phyloP scores from a whole-genome alignment of 2,329 filamentous ascomycete genomes.

The Fusarium proliferatum region DNA sequence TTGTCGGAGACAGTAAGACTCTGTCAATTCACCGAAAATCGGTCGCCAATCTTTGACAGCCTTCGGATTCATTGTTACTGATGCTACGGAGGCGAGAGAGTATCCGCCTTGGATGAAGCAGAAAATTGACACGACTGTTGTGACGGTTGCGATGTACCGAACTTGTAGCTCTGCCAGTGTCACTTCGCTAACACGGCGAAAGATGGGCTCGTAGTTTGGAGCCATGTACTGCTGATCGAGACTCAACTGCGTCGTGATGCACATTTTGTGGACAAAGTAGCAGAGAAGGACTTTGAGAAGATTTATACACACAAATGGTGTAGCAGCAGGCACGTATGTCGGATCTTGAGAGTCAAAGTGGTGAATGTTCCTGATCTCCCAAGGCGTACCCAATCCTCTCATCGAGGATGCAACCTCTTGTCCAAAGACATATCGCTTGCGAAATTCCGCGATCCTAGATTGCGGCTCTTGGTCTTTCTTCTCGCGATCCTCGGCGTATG shows the following conservation, averaged over 20 bases:
- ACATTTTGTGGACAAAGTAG: conserved; percentile 27
- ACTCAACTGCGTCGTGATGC: conserved; percentile 29
- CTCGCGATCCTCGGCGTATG: not conserved
- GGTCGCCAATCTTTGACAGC: conserved; percentile 35
- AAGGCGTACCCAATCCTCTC: conserved; percentile 34
- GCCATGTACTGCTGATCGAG: conserved; percentile 30
- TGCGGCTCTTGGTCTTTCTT: conserved; percentile 11
- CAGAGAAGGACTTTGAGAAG: conserved; percentile 26
- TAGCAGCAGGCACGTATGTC: conserved; percentile 13
- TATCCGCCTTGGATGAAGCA: conserved; percentile 39
- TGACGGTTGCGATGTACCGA: conserved; percentile 34
- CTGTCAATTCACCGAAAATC: conserved; percentile 25
- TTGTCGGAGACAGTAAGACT: conserved; percentile 28
- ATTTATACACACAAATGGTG: conserved; percentile 19
- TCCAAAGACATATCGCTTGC: conserved; percentile 34
- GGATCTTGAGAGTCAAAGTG: conserved; percentile 33
- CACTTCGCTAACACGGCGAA: conserved; percentile 25
- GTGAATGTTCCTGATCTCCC: conserved; percentile 40
- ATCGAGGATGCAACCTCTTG: conserved; percentile 38
- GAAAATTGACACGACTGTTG: conserved; percentile 36
- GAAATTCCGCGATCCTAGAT: not conserved
- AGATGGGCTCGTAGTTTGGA: conserved; percentile 18
- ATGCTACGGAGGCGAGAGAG: conserved; percentile 24
- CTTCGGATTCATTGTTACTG: conserved; percentile 17
- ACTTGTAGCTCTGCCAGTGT: conserved; percentile 23